Evolutionary conservation across 805 yeast genomes (phyloP), one percentile per base, ranked within the genome.

Genomic region (Candida silvicultrix): DNA sequence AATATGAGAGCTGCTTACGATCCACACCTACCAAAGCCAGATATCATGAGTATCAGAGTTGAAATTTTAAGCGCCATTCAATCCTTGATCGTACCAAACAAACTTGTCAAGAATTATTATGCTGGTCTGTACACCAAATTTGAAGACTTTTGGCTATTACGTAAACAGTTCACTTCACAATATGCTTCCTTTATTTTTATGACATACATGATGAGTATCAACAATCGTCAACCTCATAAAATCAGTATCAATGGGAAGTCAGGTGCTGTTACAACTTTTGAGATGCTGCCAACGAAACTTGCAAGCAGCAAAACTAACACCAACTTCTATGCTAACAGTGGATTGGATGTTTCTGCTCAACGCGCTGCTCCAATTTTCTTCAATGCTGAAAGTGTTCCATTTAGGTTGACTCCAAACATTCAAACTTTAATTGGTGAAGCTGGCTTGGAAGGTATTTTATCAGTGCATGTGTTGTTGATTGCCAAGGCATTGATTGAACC

Each of bases 131-230:
- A 82, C 64, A 75, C 83, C 12, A 77, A 81, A 48, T 95, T 84
- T 62, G 97, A 86, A 64, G 97, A 92, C 58, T 94, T 92, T 73
- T 94, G 99, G 99, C 68, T 92, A 44, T 94, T 95, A 81, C 78
- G 98, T 51, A 89, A 89, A 58, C 97, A 90, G 60, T 95, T 94
- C 60, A 81, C 97, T 5, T 83, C 95, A 23, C 96, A 90, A 65
- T 94, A 92, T 66, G 97, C 97, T 5, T 82, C 96, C 0, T 85
- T 94, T 56, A 81, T 89, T 39, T 92, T 92, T 65, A 82, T 90
- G 75, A 87, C 98, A 0, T 89, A 88, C 59, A 85, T 92, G 89
- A 80, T 94, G 86, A 83, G 95, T 67, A 87, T 94, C 57, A 89
- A 89, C 62, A 81, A 85, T 41, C 80, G 99, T 58, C 92, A 88